Percentiles rank a stretch among this genome's conserved stretches.
These are phyloP conservation scores for Pichia californica DNA, from an alignment of 805 yeast species.

Conservation along the genomic window DNA sequence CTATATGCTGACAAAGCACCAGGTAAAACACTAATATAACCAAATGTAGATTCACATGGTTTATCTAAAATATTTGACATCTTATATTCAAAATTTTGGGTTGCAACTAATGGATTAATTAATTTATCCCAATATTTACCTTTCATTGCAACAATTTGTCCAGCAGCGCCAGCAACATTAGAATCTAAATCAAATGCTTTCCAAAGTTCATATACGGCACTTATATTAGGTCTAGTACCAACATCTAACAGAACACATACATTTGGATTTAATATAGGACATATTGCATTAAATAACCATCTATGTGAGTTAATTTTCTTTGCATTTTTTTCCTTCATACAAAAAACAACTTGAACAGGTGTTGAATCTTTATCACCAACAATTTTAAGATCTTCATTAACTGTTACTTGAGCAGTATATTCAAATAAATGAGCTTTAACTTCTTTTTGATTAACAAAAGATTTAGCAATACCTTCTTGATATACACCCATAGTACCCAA, in stretches of 20 bases:
- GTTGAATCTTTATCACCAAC: constrained; percentile 87
- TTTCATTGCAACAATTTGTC: constrained; percentile 92
- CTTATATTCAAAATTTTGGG: constrained; percentile 94
- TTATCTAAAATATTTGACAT: constrained; percentile 95
- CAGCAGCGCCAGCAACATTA: constrained; percentile 98
- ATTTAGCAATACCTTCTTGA: constrained; percentile 96
- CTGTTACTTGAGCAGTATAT: constrained; percentile 90
- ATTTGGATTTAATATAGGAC: constrained; percentile 88
- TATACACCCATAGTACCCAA: constrained; percentile 94
- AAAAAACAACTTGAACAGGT: constrained; percentile 90
- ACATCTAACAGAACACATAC: constrained; percentile 87
- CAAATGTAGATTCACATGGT: constrained; percentile 88
- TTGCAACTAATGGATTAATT: constrained; percentile 87
- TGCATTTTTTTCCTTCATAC: constrained; percentile 85
- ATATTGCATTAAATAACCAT: constrained; percentile 94
- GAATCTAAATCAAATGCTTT: constrained; percentile 95
- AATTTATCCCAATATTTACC: constrained; percentile 82
- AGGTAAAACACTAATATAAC: constrained; percentile 88
- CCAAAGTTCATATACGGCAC: constrained; percentile 91
- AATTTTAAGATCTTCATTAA: constrained; percentile 83
- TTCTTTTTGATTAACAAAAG: constrained; percentile 82
- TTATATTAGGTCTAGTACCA: constrained; percentile 91
- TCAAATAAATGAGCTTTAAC: constrained; percentile 94
- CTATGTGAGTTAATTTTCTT: constrained; percentile 96
- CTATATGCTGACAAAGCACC: constrained; percentile 96